A percentile compares a stretch with the other conserved stretches of the same genome.
Conservation (phyloP, 768 basidiomycete genomes). For the Fomitopsis serialis region DNA sequence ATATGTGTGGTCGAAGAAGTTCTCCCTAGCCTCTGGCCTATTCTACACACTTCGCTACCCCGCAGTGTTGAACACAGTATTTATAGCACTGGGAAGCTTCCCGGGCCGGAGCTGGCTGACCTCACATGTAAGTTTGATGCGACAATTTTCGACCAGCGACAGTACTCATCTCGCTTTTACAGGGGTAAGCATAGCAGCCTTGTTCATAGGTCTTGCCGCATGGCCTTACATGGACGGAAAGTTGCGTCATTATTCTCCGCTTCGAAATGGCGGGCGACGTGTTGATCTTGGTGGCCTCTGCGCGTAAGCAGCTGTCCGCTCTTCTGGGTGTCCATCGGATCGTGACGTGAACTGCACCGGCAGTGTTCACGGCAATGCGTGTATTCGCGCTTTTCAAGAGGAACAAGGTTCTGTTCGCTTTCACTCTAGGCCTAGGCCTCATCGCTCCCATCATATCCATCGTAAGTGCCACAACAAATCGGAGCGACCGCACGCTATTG, state of each 20-base stretch:
- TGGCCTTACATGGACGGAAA: not conserved
- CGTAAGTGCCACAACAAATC: slow-evolving; percentile 8
- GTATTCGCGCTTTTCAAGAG: slow-evolving; percentile 11
- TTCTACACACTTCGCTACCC: slow-evolving; percentile 12
- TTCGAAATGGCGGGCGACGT: not conserved
- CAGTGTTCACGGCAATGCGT: slow-evolving; percentile 13
- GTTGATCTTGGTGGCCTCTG: not conserved
- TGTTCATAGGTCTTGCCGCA: too few relatives aligned
- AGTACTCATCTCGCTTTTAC: too few relatives aligned
- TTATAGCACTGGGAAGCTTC: not conserved
- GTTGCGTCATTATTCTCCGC: slow-evolving; percentile 6
- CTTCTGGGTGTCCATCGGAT: too few relatives aligned
- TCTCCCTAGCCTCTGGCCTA: slow-evolving; percentile 5
- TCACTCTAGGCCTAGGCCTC: slow-evolving; percentile 6
- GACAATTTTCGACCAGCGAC: too few relatives aligned
- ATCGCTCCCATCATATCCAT: slow-evolving; percentile 10
- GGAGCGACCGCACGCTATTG: too few relatives aligned
- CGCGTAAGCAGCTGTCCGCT: too few relatives aligned
- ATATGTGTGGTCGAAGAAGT: slow-evolving; percentile 11
- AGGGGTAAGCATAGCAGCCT: too few relatives aligned
- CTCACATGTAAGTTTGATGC: not conserved
- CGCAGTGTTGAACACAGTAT: slow-evolving; percentile 10
- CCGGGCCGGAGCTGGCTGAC: not conserved
- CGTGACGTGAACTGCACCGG: too few relatives aligned
- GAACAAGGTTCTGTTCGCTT: not conserved